Conservation (phyloP, 345 rosid species). For the Populus davidiana region DNA sequence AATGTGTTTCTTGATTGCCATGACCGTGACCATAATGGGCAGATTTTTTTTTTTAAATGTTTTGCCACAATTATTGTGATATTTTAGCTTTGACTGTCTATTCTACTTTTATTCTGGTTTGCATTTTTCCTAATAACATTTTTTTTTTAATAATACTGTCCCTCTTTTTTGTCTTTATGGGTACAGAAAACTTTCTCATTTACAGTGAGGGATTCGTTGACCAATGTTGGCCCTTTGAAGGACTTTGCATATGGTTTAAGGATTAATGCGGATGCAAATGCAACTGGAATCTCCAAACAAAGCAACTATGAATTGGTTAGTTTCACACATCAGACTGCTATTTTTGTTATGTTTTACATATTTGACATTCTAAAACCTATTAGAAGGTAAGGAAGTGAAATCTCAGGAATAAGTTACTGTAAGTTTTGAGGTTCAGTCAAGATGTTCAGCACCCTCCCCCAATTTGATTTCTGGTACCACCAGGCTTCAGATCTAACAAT, state of each 20-base stretch:
- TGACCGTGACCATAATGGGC: no score
- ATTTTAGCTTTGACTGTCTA: no score
- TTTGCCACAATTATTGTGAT: no score
- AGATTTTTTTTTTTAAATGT: no score
- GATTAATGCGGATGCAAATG: slow-evolving; percentile 83
- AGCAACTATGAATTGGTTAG: slow-evolving; percentile 97
- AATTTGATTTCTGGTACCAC: not conserved
- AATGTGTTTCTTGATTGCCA: no score
- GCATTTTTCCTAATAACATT: not conserved
- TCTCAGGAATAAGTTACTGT: not conserved
- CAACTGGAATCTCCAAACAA: slow-evolving; percentile 92
- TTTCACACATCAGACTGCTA: slow-evolving; percentile 10
- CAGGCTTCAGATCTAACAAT: no score
- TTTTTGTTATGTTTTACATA: slow-evolving; percentile 4
- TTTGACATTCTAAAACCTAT: not conserved
- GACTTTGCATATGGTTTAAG: slow-evolving; percentile 92
- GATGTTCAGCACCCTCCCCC: not conserved
- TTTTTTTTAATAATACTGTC: slow-evolving; percentile 9
- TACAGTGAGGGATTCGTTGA: slow-evolving; percentile 88
- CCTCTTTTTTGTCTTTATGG: slow-evolving; percentile 17
- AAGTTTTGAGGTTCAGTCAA: not conserved
- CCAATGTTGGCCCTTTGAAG: slow-evolving; percentile 91
- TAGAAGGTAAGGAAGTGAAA: not conserved
- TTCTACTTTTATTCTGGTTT: not conserved
- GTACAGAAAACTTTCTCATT: slow-evolving; percentile 91